A percentile compares a stretch with the other conserved stretches of the same genome.
phyloP scores from a whole-genome alignment of 2,329 filamentous ascomycete species.

The Colletotrichum tanaceti region DNA sequence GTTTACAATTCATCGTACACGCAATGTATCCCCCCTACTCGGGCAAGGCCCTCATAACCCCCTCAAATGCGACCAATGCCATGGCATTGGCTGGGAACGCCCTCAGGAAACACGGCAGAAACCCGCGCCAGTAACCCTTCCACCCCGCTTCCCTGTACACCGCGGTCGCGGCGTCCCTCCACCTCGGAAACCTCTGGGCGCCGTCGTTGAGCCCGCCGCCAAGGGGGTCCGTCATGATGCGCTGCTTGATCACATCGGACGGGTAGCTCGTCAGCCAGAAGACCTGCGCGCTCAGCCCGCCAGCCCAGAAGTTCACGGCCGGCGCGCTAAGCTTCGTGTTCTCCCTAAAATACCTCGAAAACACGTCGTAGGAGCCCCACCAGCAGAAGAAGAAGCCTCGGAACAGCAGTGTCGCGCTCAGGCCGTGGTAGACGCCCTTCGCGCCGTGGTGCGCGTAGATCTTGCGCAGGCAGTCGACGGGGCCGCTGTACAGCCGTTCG shows the following conservation, averaged over 20 bases:
- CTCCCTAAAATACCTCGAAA: conserved; percentile 75
- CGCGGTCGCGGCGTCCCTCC: conserved; percentile 82
- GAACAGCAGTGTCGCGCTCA: conserved; percentile 87
- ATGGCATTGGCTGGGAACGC: conserved; percentile 97
- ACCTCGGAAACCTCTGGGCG: conserved; percentile 74
- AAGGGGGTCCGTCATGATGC: conserved; percentile 95
- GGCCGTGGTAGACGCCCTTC: conserved; percentile 84
- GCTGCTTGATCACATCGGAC: conserved; percentile 92
- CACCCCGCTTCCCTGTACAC: conserved; percentile 82
- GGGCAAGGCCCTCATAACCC: conserved; percentile 79
- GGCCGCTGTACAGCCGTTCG: conserved; percentile 84
- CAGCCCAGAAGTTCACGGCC: conserved; percentile 96
- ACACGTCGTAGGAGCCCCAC: conserved; percentile 95
- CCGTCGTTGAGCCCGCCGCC: conserved; percentile 77
- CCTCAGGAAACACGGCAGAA: conserved; percentile 90
- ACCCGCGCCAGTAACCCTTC: conserved; percentile 91
- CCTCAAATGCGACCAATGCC: conserved; percentile 93
- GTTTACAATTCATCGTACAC: not conserved
- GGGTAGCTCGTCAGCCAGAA: conserved; percentile 97
- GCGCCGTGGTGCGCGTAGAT: conserved; percentile 79
- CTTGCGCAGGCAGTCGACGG: conserved; percentile 83
- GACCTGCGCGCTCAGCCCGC: conserved; percentile 89
- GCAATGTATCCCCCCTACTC: conserved; percentile 41
- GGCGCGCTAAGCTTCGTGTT: conserved; percentile 79
- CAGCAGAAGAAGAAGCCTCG: conserved; percentile 96